phyloP scores from a whole-genome alignment of 441 rosid species.

The Bocquillonia castaneifolia region DNA sequence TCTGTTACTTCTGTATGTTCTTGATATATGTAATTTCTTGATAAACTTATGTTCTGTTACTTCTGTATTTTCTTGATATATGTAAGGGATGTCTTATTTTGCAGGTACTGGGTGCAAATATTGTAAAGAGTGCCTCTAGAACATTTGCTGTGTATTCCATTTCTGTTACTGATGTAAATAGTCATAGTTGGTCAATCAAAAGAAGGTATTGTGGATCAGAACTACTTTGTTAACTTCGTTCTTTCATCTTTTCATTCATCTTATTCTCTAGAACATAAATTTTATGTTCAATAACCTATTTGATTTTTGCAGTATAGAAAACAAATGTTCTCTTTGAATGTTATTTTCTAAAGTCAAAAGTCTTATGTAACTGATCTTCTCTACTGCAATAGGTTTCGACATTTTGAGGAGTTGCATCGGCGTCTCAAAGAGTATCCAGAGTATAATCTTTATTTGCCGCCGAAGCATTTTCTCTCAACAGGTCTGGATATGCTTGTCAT shows the following conservation, averaged over 20 bases:
- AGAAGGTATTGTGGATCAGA: conserved; percentile 67
- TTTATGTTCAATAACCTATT: background rate
- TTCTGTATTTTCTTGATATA: conserved; percentile 14
- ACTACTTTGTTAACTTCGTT: conserved; percentile 25
- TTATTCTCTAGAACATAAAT: background rate
- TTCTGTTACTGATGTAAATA: conserved; percentile 80
- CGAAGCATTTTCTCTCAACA: conserved; percentile 93
- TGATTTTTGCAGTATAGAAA: conserved; percentile 4
- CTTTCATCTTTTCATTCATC: conserved; percentile 10
- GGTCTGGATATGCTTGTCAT: conserved; percentile 82
- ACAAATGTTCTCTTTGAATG: background rate
- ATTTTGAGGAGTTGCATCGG: conserved; percentile 98
- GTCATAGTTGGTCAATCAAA: conserved; percentile 95
- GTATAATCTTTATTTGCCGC: conserved; percentile 93
- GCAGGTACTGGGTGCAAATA: conserved; percentile 98
- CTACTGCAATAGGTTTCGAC: conserved; percentile 69
- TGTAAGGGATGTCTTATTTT: conserved; percentile 27
- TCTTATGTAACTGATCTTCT: conserved; percentile 18
- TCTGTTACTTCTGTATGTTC: conserved; percentile 10
- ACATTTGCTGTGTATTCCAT: conserved; percentile 92
- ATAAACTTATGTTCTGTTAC: conserved; percentile 10
- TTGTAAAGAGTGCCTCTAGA: conserved; percentile 86
- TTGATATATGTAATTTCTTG: conserved; percentile 17
- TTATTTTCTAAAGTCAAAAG: background rate
- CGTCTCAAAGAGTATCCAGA: conserved; percentile 89